Evolutionary conservation across 2,329 filamentous ascomycete genomes (phyloP).

Genomic region (Pezicula neosporulosa): DNA sequence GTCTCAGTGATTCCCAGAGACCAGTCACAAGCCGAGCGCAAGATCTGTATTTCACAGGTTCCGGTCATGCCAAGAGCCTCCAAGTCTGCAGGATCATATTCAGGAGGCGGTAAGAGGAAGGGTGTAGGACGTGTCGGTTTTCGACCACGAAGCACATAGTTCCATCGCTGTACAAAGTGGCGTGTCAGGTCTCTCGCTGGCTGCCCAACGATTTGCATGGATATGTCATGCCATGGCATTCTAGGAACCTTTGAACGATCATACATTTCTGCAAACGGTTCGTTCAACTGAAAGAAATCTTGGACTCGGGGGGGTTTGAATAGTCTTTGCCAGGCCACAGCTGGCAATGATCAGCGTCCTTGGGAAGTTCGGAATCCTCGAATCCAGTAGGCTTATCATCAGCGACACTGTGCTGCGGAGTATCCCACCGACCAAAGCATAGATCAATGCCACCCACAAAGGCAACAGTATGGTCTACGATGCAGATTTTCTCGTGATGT

Average conservation of each 20-base stretch:
- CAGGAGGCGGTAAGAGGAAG: conserved; percentile 88
- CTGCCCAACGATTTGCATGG: conserved; percentile 96
- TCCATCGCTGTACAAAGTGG: conserved; percentile 98
- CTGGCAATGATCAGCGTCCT: conserved; percentile 91
- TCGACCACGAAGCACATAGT: conserved; percentile 88
- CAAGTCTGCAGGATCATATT: conserved; percentile 82
- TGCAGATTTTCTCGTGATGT: conserved; percentile 96
- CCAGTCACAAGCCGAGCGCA: conserved; percentile 88
- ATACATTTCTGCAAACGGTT: conserved; percentile 99
- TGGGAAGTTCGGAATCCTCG: conserved; percentile 70
- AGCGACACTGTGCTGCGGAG: conserved; percentile 82
- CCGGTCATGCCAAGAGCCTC: conserved; percentile 85
- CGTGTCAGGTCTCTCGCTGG: conserved; percentile 90
- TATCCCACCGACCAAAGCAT: conserved; percentile 97
- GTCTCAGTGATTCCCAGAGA: conserved; percentile 84
- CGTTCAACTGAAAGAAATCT: conserved; percentile 89
- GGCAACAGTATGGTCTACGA: conserved; percentile 93
- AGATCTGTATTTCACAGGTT: conserved; percentile 93
- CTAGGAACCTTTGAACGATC: conserved; percentile 82
- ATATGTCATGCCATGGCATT: conserved; percentile 99
- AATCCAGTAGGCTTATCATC: conserved; percentile 97
- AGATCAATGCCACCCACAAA: conserved; percentile 95
- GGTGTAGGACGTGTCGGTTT: conserved; percentile 92
- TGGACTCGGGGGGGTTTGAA: conserved; percentile 88
- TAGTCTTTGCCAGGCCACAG: conserved; percentile 98